A percentile compares a stretch with the other conserved stretches of the same genome.
These are phyloP conservation scores for Oryza glumipatula DNA, from an alignment of 176 grass and related monocot species.

Conservation along the genomic window DNA sequence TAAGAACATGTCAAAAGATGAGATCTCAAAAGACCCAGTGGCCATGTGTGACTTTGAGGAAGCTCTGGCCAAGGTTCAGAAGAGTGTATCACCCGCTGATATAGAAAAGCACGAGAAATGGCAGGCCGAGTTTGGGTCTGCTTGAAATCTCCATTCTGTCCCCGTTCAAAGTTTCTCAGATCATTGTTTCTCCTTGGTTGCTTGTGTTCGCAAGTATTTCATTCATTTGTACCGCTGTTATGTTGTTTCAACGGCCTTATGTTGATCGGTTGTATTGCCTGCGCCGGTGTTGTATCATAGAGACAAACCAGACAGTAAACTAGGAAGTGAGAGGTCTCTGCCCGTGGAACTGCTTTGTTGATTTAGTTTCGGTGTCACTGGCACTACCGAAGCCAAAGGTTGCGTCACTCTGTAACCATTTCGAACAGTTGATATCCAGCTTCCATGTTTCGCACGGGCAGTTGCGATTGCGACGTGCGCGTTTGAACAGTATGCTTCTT, in stretches of 20 bases:
- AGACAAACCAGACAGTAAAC: background rate
- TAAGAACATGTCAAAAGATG: conserved; percentile 90
- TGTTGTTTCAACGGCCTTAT: background rate
- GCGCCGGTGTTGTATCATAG: background rate
- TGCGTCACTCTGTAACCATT: background rate
- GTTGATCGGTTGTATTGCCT: background rate
- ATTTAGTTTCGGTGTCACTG: conserved; percentile 9
- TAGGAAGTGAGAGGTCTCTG: background rate
- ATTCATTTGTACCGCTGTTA: background rate
- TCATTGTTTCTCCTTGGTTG: background rate
- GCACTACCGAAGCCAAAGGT: background rate
- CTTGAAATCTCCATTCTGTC: conserved; percentile 35
- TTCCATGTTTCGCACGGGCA: background rate
- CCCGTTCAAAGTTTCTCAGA: background rate
- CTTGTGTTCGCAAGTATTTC: conserved; percentile 9
- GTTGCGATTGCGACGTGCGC: background rate
- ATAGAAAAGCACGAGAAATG: conserved; percentile 96
- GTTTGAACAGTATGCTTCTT: background rate
- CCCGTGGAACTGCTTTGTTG: background rate
- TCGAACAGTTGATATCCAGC: background rate
- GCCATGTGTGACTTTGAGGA: conserved; percentile 91
- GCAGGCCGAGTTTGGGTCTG: conserved; percentile 88
- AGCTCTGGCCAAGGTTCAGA: conserved; percentile 85
- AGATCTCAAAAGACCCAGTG: conserved; percentile 89
- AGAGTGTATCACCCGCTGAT: conserved; percentile 79